Conservation (phyloP, 2,329 filamentous ascomycete genomes). For the Sporothrix mexicana region DNA sequence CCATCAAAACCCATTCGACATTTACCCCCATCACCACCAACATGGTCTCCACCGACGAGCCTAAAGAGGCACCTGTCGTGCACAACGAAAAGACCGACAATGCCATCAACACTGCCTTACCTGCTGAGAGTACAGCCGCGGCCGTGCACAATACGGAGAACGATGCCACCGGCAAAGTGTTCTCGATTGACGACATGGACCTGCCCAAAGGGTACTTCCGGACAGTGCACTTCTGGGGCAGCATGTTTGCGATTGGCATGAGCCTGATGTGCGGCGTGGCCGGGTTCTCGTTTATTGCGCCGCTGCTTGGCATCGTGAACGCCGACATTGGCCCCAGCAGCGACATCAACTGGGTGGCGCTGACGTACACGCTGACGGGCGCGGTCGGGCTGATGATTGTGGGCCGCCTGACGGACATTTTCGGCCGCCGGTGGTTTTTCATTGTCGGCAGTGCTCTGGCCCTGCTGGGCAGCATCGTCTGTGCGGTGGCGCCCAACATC, state of each 20-base stretch:
- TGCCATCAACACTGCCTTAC: background rate
- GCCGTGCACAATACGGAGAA: constrained; percentile 12
- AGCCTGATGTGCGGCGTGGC: constrained; percentile 42
- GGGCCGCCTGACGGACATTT: constrained; percentile 42
- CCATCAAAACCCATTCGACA: too few species aligned
- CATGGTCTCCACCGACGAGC: background rate
- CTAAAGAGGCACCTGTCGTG: background rate
- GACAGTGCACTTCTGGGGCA: constrained; percentile 31
- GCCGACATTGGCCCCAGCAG: constrained; percentile 33
- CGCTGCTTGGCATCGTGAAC: constrained; percentile 34
- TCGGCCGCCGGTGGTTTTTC: constrained; percentile 43
- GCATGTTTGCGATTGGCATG: constrained; percentile 35
- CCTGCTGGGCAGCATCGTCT: constrained; percentile 48
- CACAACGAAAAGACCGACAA: constrained; percentile 4
- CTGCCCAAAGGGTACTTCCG: constrained; percentile 34
- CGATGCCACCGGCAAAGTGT: constrained; percentile 27
- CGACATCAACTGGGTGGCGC: constrained; percentile 44
- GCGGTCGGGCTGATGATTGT: constrained; percentile 42
- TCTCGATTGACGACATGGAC: constrained; percentile 29
- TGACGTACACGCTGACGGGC: constrained; percentile 42
- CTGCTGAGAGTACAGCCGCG: background rate
- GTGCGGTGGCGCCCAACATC: constrained; percentile 46
- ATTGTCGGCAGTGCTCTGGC: constrained; percentile 43
- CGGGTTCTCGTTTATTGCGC: constrained; percentile 42
- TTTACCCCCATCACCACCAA: background rate